phyloP scores from a whole-genome alignment of 2,329 filamentous ascomycete genomes.

The Aureobasidium sp. region DNA sequence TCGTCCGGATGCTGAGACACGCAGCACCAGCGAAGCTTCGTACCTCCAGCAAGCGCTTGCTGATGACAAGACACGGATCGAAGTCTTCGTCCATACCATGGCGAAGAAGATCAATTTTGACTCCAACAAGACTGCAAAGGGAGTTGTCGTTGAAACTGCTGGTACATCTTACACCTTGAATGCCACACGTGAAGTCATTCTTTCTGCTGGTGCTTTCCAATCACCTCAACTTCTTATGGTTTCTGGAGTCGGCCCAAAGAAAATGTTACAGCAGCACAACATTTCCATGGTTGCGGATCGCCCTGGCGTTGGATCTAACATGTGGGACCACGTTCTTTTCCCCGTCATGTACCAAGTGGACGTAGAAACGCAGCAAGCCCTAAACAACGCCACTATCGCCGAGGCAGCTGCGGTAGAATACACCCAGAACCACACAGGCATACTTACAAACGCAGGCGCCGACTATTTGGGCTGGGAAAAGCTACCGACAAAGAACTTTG shows the following conservation, averaged over 20 bases:
- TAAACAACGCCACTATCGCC: slow-evolving; percentile 16
- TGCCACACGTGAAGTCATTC: slow-evolving; percentile 30
- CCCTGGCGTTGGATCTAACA: slow-evolving; percentile 26
- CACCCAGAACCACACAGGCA: slow-evolving; percentile 19
- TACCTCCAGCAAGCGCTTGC: slow-evolving; percentile 23
- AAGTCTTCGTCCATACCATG: slow-evolving; percentile 22
- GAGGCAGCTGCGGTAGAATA: slow-evolving; percentile 16
- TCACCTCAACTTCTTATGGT: slow-evolving; percentile 19
- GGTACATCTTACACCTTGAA: slow-evolving; percentile 32
- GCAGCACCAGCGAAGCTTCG: slow-evolving; percentile 22
- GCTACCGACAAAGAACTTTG: slow-evolving; percentile 18
- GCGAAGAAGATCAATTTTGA: slow-evolving; percentile 31
- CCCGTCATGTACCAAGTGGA: slow-evolving; percentile 23
- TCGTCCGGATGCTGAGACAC: slow-evolving; percentile 18
- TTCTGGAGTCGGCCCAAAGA: slow-evolving; percentile 27
- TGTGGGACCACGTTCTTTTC: slow-evolving; percentile 33
- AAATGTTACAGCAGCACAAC: slow-evolving; percentile 24
- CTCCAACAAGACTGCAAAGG: slow-evolving; percentile 21
- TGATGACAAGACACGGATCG: slow-evolving; percentile 17
- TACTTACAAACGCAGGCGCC: slow-evolving; percentile 20
- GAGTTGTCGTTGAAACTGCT: slow-evolving; percentile 24
- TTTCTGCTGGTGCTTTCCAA: slow-evolving; percentile 26
- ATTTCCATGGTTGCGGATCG: slow-evolving; percentile 25
- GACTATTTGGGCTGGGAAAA: slow-evolving; percentile 25
- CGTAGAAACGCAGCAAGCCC: slow-evolving; percentile 15